phyloP scores from a whole-genome alignment of 345 rosid species.

The Euphorbia pulcherrima region DNA sequence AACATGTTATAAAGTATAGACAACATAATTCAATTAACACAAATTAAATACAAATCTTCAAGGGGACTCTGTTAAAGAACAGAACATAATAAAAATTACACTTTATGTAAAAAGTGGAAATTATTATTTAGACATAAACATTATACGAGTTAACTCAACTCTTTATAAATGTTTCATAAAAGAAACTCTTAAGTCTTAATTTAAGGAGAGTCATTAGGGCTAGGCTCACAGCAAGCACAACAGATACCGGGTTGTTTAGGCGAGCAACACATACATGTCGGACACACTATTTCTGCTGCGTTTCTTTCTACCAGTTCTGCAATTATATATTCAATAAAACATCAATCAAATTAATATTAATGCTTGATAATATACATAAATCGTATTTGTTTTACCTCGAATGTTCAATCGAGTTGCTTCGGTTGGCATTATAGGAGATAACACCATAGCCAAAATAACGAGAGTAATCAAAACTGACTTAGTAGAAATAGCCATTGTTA shows the following conservation, averaged over 20 bases:
- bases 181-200: not conserved
- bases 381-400: not conserved
- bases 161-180: no score
- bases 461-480: constrained; percentile 6
- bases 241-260: constrained; percentile 24
- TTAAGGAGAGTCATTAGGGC: constrained; percentile 14
- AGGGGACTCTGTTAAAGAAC: no score
- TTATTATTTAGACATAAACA: no score
- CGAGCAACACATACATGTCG: constrained; percentile 27
- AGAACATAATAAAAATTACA: no score
- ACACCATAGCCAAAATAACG: constrained; percentile 8
- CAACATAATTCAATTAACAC: no score
- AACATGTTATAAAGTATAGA: no score
- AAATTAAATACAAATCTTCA: no score
- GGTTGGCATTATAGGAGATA: constrained; percentile 2
- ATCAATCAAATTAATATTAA: no score
- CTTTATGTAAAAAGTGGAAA: no score
- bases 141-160: not conserved
- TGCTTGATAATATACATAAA: no score
- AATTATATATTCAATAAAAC: not conserved
- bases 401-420: constrained; percentile 9
- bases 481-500: constrained; percentile 9
- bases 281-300: constrained; percentile 18
- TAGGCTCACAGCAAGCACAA: constrained; percentile 19
- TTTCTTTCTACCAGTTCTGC: constrained; percentile 7